Evolutionary conservation across 2,329 filamentous ascomycete genomes (phyloP), one percentile per base, ranked within the genome.

Genomic region (Talaromyces atroroseus): DNA sequence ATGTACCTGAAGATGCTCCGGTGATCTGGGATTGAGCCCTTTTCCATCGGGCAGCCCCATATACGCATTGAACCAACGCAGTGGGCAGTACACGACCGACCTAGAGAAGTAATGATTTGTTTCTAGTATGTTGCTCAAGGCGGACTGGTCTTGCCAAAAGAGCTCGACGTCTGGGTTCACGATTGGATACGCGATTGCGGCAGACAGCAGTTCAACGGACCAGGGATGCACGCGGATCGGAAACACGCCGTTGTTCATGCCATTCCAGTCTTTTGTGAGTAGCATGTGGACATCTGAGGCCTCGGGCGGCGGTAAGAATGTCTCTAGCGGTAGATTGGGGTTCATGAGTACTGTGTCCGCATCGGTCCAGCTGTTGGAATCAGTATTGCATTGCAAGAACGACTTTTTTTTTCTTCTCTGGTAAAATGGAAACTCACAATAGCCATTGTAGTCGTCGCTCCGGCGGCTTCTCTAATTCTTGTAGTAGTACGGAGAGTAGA

Each of bases 361-460:
- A 52, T 71, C 68, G 16, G 66, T 60, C 64, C 66, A 71, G 58
- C 66, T 69, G n/a, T n/a, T n/a, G n/a, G 36, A 20, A 45, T 34
- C n/a, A 7, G n/a, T 46, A 20, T n/a, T n/a, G n/a, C n/a, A n/a
- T n/a, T n/a, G n/a, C n/a, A n/a, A n/a, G n/a, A n/a, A n/a, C n/a
- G n/a, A n/a, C n/a, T n/a, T n/a, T n/a, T n/a, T n/a, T n/a, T n/a
- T n/a, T n/a, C n/a, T n/a, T n/a, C n/a, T n/a, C n/a, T n/a, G n/a
- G n/a, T n/a, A n/a, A n/a, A n/a, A n/a, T n/a, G 36, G 18, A 34
- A 18, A 51, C 21, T 46, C 42, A 52, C 68, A 72, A 67, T 34
- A 73, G 59, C 71, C 71, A 72, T 51, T 73, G 64, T 7, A 70
- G 54, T 29, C 71, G 62, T 52, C 68, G 57, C 7, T 58, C 60